phyloP scores from a whole-genome alignment of 202 grass and related monocot genomes.

The Saccharum hybrid region DNA sequence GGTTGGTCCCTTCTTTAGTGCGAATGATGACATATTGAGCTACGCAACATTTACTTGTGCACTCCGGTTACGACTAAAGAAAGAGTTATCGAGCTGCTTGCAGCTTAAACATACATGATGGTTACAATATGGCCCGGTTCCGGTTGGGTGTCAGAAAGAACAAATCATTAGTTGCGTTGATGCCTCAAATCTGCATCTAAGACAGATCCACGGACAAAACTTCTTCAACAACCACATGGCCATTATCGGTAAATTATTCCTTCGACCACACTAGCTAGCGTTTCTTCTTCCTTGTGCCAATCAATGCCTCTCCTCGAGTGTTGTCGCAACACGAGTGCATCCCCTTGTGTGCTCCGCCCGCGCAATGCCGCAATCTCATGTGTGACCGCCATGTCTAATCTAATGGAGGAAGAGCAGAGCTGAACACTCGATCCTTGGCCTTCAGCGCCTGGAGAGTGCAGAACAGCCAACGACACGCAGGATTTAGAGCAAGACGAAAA shows the following conservation, averaged over 20 bases:
- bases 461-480: neutral
- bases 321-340: neutral
- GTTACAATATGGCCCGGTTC: neutral
- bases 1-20: too few species aligned
- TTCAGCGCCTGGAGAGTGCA: slow-evolving; percentile 45
- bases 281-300: too few species aligned
- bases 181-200: neutral
- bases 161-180: neutral
- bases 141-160: neutral
- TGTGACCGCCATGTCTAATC: slow-evolving; percentile 13
- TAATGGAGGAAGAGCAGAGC: slow-evolving; percentile 38
- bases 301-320: too few species aligned
- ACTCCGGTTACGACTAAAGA: too few species aligned
- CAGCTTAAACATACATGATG: too few species aligned
- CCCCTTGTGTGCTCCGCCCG: neutral
- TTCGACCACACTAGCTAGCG: neutral
- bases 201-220: neutral
- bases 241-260: neutral
- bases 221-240: neutral
- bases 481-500: neutral
- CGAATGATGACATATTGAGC: too few species aligned
- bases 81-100: too few species aligned
- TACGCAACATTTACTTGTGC: too few species aligned
- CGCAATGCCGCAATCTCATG: neutral
- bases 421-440: slow-evolving; percentile 55